Base-by-base conservation (phyloP, 305 asterid species). In the Rubia balearica region DNA sequence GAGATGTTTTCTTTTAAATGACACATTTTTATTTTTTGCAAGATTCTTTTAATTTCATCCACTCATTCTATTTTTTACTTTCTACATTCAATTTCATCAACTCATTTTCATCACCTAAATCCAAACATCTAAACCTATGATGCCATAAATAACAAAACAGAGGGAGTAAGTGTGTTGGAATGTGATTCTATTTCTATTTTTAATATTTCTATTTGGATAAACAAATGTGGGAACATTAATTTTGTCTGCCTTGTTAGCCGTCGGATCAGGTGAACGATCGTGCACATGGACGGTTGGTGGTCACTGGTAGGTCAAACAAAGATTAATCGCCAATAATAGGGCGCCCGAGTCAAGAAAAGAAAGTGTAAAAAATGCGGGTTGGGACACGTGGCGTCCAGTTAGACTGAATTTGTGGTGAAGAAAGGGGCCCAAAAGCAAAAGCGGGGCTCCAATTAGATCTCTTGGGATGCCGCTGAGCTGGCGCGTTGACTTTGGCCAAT, bases 401-500 rank as follows among this genome's bases (percentile, higher is more conserved):
- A 40, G 57, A 33, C 78, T 70, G 40, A 10, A 27, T 24, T 59
- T 59, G 38, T 11, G 36, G 64, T 1, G 17, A 24, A 24, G 24
- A 24, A 24, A n/a, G 38, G 56, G 19, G 56, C 57, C 57, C 57
- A 51, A 51, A 51, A 16, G 57, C 8, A 24, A 59, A 27, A 59
- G 64, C 64, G 64, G 64, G 64, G 64, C 62, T 21, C 62, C 62
- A 57, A 51, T 51, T 51, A 51, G 57, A 51, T 51, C 85, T 80
- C 82, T 78, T 80, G 86, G 77, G 49, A 69, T 75, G 61, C 67
- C 60, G 73, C 46, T 82, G 80, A 68, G 65, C 65, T 70, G 65
- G 66, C 22, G 38, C 24, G 80, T 86, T 86, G 82, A 82, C 84
- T 74, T 71, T 74, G 79, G 60, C 78, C 83, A 84, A 86, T 86